Conservation (phyloP, 2,329 filamentous ascomycete genomes). For the Xylariomycetidae sp. region DNA sequence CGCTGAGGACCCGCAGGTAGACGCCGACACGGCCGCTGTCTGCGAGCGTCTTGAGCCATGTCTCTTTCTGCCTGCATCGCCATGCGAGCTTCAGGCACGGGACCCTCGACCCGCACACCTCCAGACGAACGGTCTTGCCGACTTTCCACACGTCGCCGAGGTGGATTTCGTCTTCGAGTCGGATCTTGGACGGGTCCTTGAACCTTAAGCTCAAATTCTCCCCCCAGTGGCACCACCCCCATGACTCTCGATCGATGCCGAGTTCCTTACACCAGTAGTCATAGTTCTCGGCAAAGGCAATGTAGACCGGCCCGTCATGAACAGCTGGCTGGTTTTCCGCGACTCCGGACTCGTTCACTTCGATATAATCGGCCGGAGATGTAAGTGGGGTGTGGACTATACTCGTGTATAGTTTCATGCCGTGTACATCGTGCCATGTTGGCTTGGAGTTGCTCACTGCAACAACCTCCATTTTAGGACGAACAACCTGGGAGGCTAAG, state of each 20-base stretch:
- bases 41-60: slow-evolving; percentile 17
- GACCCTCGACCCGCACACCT: slow-evolving; percentile 18
- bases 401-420: slow-evolving; percentile 14
- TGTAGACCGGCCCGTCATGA: slow-evolving; percentile 20
- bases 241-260: slow-evolving; percentile 12
- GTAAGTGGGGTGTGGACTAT: slow-evolving; percentile 18
- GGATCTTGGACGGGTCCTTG: slow-evolving; percentile 5
- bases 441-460: slow-evolving; percentile 17
- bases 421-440: slow-evolving; percentile 10
- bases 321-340: slow-evolving; percentile 14
- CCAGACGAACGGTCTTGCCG: slow-evolving; percentile 13
- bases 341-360: slow-evolving; percentile 15
- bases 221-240: slow-evolving; percentile 22
- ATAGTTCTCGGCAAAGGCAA: slow-evolving; percentile 20
- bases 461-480: slow-evolving; percentile 23
- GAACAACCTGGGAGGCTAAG: too few species aligned
- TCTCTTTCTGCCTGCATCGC: slow-evolving; percentile 19
- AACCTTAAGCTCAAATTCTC: slow-evolving; percentile 18
- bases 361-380: slow-evolving; percentile 14
- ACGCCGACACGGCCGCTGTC: slow-evolving; percentile 15
- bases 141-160: slow-evolving; percentile 19
- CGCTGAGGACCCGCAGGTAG: slow-evolving; percentile 15
- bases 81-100: slow-evolving; percentile 20
- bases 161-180: slow-evolving; percentile 15
- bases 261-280: slow-evolving; percentile 20